A percentile compares a stretch with the other conserved stretches of the same genome.
Evolutionary conservation across 2,329 filamentous ascomycete species (phyloP).

Genomic region (Exophiala lecanii-corni): DNA sequence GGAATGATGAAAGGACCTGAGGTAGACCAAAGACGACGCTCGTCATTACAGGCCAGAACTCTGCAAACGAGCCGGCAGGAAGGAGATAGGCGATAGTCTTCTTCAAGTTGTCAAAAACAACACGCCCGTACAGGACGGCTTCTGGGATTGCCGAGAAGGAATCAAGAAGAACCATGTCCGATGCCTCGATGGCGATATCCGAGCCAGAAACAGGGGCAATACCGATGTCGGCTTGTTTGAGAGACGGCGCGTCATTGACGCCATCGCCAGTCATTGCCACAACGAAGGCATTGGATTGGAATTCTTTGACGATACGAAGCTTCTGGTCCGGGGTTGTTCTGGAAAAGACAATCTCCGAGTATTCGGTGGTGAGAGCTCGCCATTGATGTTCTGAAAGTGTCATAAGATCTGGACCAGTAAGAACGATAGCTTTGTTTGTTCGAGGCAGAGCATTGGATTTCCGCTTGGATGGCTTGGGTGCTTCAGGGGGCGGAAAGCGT

Average conservation of each 20-base stretch:
- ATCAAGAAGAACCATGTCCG: conserved; percentile 61
- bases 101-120: conserved; percentile 76
- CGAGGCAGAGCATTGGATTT: conserved; percentile 9
- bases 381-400: conserved; percentile 64
- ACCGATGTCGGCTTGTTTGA: conserved; percentile 57
- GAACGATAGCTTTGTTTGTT: conserved; percentile 52
- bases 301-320: conserved; percentile 70
- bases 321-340: conserved; percentile 75
- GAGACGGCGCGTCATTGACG: conserved; percentile 49
- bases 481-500: conserved; percentile 27
- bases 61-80: conserved; percentile 67
- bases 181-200: conserved; percentile 59
- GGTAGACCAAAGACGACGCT: conserved; percentile 69
- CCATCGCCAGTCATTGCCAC: conserved; percentile 51
- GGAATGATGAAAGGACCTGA: conserved; percentile 66
- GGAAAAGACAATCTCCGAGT: conserved; percentile 71
- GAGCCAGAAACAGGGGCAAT: conserved; percentile 56
- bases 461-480: conserved; percentile 13
- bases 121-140: conserved; percentile 66
- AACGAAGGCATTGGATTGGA: conserved; percentile 57
- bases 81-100: conserved; percentile 73
- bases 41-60: conserved; percentile 67
- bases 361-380: conserved; percentile 55
- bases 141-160: conserved; percentile 68
- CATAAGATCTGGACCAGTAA: conserved; percentile 63